Percentiles rank a stretch among this genome's conserved stretches.
phyloP scores from a whole-genome alignment of 2,329 filamentous ascomycete genomes.

The Neofusicoccum laricinum region DNA sequence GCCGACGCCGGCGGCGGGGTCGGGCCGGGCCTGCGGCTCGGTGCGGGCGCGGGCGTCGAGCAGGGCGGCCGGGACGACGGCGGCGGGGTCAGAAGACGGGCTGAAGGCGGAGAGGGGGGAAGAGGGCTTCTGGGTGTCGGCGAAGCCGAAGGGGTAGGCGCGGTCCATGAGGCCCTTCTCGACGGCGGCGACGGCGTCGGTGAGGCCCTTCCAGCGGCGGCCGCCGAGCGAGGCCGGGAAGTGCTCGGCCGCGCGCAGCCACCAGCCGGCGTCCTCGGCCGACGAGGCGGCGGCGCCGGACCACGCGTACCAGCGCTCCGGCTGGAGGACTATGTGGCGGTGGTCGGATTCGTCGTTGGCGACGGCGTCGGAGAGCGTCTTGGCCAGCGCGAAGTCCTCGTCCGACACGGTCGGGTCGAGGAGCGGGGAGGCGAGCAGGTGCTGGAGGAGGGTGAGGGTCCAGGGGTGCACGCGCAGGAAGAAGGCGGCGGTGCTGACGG shows the following conservation, averaged over 20 bases:
- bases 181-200: slow-evolving; percentile 19
- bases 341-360: not conserved
- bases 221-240: slow-evolving; percentile 23
- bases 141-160: slow-evolving; percentile 1
- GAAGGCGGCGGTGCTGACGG: slow-evolving; percentile 29
- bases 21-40: not conserved
- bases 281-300: slow-evolving; percentile 14
- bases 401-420: slow-evolving; percentile 28
- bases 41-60: not conserved
- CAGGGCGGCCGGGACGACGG: not conserved
- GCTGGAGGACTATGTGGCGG: slow-evolving; percentile 1
- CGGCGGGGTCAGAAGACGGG: not conserved
- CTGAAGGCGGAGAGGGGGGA: not conserved
- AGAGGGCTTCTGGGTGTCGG: not conserved
- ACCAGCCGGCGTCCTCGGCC: not conserved
- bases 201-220: slow-evolving; percentile 23
- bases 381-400: slow-evolving; percentile 40
- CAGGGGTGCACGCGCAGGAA: slow-evolving; percentile 28
- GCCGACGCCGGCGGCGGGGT: not conserved
- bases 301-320: slow-evolving; percentile 10
- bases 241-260: slow-evolving; percentile 18
- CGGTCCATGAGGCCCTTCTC: not conserved
- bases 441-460: slow-evolving; percentile 23
- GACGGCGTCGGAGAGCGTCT: slow-evolving; percentile 21
- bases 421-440: slow-evolving; percentile 23